Evolutionary conservation across 2,329 filamentous ascomycete species (phyloP), one percentile per base, ranked within the genome.

Genomic region (Alternaria burnsii): DNA sequence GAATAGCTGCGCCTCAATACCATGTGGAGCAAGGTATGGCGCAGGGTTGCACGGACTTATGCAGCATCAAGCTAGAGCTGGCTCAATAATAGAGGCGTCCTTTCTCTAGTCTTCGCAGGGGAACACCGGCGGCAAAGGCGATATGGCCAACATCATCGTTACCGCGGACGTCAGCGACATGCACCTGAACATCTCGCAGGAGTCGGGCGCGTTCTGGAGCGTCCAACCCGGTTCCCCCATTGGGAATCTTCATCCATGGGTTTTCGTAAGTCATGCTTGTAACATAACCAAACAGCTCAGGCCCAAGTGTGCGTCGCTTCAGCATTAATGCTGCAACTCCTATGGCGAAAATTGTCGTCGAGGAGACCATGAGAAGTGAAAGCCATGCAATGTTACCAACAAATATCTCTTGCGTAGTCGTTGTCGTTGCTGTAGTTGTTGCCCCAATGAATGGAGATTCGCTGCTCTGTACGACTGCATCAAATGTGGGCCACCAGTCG

Each of bases 201-300:
- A 78, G 55, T n/a, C 73, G 68, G 7, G 77, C 70, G 48, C 76
- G 40, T 55, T 78, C 76, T 71, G 76, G 76, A 0, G 69, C 75
- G 48, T 76, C 72, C 8, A 78, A 42, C 56, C 67, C 73, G 5
- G 48, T 74, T 4, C 76, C 76, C 4, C 75, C 75, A 3, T 61
- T 8, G 0, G 73, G 72, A 2, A 78, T 55, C 2, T 57, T 70
- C 24, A 78, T 24, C 40, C 66, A 74, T 2, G 68, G 73, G 40
- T 78, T 78, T 28, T 79, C 73, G 34, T 79, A 79, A 0, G 76
- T 79, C 73, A 79, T 75, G 52, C 75, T 78, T 1, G 76, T 50
- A 0, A 79, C 76, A 28, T 71, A 78, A 1, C 76, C 75, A 28
- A 79, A 76, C 52, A 79, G 56, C 30, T 78, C 76, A 0, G 77